Evolutionary conservation across 768 basidiomycete genomes (phyloP).

Genomic region (Leccinellum luteum): DNA sequence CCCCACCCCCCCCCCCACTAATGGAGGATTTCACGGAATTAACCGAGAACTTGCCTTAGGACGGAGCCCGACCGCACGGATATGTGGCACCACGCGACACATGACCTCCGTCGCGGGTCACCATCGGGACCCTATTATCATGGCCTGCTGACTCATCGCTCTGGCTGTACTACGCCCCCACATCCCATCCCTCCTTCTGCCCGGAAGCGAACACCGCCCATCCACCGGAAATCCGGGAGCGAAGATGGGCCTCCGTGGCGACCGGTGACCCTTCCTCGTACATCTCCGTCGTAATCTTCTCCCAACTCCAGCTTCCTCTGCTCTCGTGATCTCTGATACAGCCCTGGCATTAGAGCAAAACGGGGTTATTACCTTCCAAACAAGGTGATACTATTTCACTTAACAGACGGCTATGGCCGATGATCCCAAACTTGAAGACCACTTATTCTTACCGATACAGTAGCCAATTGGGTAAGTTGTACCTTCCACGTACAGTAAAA

Average conservation of each 20-base stretch:
- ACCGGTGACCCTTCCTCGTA: background rate
- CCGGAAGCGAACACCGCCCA: background rate
- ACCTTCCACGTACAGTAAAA: background rate
- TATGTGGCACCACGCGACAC: background rate
- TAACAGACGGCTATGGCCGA: background rate
- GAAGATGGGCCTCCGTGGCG: background rate
- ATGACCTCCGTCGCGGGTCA: background rate
- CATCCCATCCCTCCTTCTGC: background rate
- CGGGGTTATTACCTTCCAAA: background rate
- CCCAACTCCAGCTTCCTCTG: background rate
- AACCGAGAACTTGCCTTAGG: background rate
- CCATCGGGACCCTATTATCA: background rate
- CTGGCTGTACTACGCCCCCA: too few relatives aligned
- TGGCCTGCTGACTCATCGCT: too few relatives aligned
- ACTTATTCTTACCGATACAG: too few relatives aligned
- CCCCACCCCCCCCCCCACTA: too few relatives aligned
- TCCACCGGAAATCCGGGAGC: background rate
- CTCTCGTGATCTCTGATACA: background rate
- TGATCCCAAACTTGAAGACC: background rate
- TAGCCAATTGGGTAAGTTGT: too few relatives aligned
- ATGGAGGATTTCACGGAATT: background rate
- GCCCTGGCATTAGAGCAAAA: too few relatives aligned
- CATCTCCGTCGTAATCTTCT: background rate
- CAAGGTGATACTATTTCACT: background rate
- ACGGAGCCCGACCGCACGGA: background rate